Evolutionary conservation across 495 filamentous ascomycete species (phyloP).

Genomic region (Thozetella sp.): DNA sequence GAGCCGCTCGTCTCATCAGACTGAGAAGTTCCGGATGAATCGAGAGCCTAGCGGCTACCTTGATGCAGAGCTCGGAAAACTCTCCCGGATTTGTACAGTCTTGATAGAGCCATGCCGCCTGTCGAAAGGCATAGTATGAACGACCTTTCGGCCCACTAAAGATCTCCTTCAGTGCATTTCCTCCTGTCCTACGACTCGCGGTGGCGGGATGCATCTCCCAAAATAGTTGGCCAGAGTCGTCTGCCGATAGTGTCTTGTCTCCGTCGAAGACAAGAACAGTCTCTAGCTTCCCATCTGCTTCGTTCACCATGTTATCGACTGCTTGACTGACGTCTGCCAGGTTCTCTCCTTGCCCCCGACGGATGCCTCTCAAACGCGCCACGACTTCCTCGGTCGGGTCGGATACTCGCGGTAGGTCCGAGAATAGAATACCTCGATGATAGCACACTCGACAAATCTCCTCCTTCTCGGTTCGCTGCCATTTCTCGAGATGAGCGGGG

Average conservation of each 20-base stretch:
- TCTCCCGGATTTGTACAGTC: slow-evolving; percentile 37
- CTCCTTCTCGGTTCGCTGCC: slow-evolving; percentile 53
- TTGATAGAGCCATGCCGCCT: slow-evolving; percentile 59
- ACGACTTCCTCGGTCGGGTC: slow-evolving; percentile 17
- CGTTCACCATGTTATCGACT: slow-evolving; percentile 38
- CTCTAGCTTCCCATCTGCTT: slow-evolving; percentile 21
- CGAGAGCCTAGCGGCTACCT: slow-evolving; percentile 41
- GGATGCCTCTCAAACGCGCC: slow-evolving; percentile 39
- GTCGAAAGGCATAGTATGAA: slow-evolving; percentile 58
- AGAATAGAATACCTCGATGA: slow-evolving; percentile 50
- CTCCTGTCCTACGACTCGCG: background rate
- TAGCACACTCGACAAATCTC: slow-evolving; percentile 51
- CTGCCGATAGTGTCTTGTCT: slow-evolving; percentile 56
- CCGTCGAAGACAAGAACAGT: slow-evolving; percentile 59
- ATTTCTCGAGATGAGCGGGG: slow-evolving; percentile 43
- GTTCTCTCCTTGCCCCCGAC: slow-evolving; percentile 45
- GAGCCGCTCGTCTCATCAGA: slow-evolving; percentile 37
- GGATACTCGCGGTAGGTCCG: slow-evolving; percentile 14
- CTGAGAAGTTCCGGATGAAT: slow-evolving; percentile 52
- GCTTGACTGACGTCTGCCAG: slow-evolving; percentile 25
- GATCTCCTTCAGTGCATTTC: slow-evolving; percentile 41
- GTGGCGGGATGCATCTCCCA: slow-evolving; percentile 42
- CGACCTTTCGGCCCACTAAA: slow-evolving; percentile 54
- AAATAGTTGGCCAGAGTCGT: slow-evolving; percentile 58
- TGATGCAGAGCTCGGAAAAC: slow-evolving; percentile 49